These are phyloP conservation scores for Aspergillus hortae DNA, from an alignment of 2,329 filamentous ascomycete genomes.

Conservation along the genomic window DNA sequence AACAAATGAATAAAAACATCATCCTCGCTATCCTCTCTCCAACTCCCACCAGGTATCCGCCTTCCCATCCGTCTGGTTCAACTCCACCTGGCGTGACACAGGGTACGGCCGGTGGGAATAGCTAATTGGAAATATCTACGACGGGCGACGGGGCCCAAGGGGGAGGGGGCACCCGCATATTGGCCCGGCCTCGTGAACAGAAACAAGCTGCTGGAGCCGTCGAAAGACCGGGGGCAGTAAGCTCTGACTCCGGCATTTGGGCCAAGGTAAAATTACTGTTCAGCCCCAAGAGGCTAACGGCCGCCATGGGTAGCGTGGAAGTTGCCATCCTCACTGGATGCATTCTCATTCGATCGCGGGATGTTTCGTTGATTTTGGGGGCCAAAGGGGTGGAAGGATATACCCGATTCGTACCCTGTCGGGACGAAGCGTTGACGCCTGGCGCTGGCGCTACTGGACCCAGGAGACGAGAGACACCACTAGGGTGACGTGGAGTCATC, in stretches of 20 bases:
- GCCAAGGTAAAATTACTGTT: conserved; percentile 11
- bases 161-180: background rate
- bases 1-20: too few relatives aligned
- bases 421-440: conserved; percentile 5
- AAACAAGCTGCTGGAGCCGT: conserved; percentile 8
- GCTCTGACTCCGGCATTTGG: conserved; percentile 10
- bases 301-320: conserved; percentile 7
- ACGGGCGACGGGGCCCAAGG: conserved; percentile 2
- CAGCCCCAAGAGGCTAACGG: conserved; percentile 17
- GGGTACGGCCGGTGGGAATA: background rate
- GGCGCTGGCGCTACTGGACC: conserved; percentile 6
- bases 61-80: conserved; percentile 4
- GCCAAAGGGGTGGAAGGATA: conserved; percentile 9
- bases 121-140: conserved; percentile 3
- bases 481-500: conserved; percentile 15
- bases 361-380: conserved; percentile 12
- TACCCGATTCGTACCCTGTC: conserved; percentile 10
- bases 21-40: too few relatives aligned
- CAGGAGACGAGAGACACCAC: conserved; percentile 5
- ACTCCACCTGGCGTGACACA: conserved; percentile 6
- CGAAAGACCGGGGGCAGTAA: conserved; percentile 5
- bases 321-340: conserved; percentile 1
- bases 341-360: background rate
- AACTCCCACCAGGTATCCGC: background rate
- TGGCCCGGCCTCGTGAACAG: conserved; percentile 1